phyloP scores from a whole-genome alignment of 2,329 filamentous ascomycete species.

The Trichoderma atroviride region DNA sequence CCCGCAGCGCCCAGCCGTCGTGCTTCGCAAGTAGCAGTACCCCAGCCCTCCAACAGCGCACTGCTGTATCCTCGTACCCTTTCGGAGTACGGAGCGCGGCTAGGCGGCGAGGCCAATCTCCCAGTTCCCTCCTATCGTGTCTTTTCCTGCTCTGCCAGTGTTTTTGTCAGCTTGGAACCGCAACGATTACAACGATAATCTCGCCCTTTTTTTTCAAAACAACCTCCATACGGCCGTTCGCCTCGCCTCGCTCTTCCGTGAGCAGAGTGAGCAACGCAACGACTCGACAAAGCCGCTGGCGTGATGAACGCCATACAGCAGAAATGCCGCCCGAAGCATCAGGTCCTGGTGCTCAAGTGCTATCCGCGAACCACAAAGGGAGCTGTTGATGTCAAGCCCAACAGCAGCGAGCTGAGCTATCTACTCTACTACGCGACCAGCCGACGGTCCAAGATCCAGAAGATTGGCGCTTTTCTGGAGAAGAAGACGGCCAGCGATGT shows the following conservation, averaged over 20 bases:
- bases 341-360: conserved; percentile 93
- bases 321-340: conserved; percentile 87
- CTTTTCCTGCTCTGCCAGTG: conserved; percentile 6
- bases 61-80: conserved; percentile 11
- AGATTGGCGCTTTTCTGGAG: conserved; percentile 92
- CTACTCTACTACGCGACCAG: conserved; percentile 96
- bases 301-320: conserved; percentile 67
- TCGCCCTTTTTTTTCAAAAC: not conserved
- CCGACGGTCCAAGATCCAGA: conserved; percentile 91
- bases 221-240: not conserved
- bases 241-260: conserved; percentile 9
- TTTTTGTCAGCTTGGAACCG: not conserved
- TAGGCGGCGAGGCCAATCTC: conserved; percentile 24
- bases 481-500: conserved; percentile 92
- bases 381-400: conserved; percentile 89
- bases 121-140: conserved; percentile 25
- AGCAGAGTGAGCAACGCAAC: conserved; percentile 17
- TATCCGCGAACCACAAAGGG: conserved; percentile 93
- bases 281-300: conserved; percentile 16
- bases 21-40: conserved; percentile 5
- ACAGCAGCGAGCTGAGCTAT: conserved; percentile 95
- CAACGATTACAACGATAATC: not conserved
- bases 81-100: conserved; percentile 20
- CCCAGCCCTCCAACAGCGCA: not conserved
- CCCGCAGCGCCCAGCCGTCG: not conserved